A percentile compares a stretch with the other conserved stretches of the same genome.
phyloP scores from a whole-genome alignment of 2,329 filamentous ascomycete species.

The Botryotinia globosa region DNA sequence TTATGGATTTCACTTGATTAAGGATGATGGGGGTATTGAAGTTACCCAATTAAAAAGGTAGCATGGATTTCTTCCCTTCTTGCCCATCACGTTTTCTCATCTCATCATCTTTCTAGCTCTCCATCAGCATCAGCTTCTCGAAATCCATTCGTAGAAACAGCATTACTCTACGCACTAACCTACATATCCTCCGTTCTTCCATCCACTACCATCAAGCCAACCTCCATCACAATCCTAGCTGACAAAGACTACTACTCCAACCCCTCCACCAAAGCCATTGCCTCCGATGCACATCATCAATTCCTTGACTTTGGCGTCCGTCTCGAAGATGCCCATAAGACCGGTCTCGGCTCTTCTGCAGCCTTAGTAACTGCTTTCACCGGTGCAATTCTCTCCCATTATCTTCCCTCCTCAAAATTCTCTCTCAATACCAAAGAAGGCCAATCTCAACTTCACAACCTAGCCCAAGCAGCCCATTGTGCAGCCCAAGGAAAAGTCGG shows the following conservation, averaged over 20 bases:
- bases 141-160: constrained; percentile 92
- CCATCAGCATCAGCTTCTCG: constrained; percentile 39
- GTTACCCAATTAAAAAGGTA: constrained; percentile 78
- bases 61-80: constrained; percentile 40
- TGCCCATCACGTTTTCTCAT: background rate
- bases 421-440: constrained; percentile 54
- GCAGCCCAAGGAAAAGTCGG: constrained; percentile 96
- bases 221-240: constrained; percentile 81
- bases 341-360: constrained; percentile 89
- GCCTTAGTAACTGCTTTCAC: constrained; percentile 88
- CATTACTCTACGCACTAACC: constrained; percentile 80
- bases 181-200: constrained; percentile 58
- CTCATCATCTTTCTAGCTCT: constrained; percentile 19
- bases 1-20: constrained; percentile 71
- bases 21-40: constrained; percentile 73
- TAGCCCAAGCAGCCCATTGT: constrained; percentile 90
- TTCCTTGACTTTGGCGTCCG: constrained; percentile 78
- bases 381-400: constrained; percentile 72
- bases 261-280: constrained; percentile 42
- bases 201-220: constrained; percentile 56
- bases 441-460: constrained; percentile 73
- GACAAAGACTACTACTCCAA: constrained; percentile 97
- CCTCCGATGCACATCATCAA: constrained; percentile 44
- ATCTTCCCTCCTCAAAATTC: constrained; percentile 58
- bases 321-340: constrained; percentile 83